These are phyloP conservation scores for Talaromyces sp. DNA, from an alignment of 2,329 filamentous ascomycete genomes.

Conservation along the genomic window DNA sequence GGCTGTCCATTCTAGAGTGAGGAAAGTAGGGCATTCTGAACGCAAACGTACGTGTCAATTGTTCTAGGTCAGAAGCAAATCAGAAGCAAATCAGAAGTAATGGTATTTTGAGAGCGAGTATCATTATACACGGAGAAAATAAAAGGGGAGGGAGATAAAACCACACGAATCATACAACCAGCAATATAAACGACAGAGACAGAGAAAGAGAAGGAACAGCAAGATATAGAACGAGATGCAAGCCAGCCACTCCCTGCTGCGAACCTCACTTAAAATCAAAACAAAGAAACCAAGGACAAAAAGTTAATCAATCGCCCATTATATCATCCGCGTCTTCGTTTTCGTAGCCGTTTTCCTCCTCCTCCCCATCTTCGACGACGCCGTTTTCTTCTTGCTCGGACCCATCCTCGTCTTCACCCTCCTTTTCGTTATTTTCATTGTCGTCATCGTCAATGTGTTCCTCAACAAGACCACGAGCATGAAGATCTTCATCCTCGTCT, in stretches of 20 bases:
- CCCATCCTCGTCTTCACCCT: conserved; percentile 29
- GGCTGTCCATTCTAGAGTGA: too few relatives aligned
- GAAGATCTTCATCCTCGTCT: conserved; percentile 44
- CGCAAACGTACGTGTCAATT: neutral
- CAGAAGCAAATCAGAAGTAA: neutral
- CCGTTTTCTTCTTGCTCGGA: conserved; percentile 17
- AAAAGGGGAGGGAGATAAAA: neutral
- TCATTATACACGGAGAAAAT: conserved; percentile 9
- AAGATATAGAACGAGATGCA: neutral
- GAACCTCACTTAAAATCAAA: conserved; percentile 6
- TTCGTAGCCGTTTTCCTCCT: conserved; percentile 24
- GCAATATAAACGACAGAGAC: conserved; percentile 11
- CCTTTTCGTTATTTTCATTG: conserved; percentile 39
- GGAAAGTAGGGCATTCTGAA: too few relatives aligned
- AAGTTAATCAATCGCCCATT: conserved; percentile 37
- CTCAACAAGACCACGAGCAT: conserved; percentile 33
- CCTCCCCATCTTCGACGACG: neutral
- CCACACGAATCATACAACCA: conserved; percentile 2
- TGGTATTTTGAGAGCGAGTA: conserved; percentile 2
- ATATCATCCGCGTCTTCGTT: conserved; percentile 35
- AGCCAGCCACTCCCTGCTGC: conserved; percentile 1
- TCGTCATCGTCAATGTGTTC: conserved; percentile 23
- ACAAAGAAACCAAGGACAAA: conserved; percentile 8
- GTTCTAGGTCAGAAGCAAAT: neutral
- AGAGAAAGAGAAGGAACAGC: neutral